A percentile compares a stretch with the other conserved stretches of the same genome.
Conservation (phyloP, 2,329 filamentous ascomycete species). For the Ophiostoma populinum region DNA sequence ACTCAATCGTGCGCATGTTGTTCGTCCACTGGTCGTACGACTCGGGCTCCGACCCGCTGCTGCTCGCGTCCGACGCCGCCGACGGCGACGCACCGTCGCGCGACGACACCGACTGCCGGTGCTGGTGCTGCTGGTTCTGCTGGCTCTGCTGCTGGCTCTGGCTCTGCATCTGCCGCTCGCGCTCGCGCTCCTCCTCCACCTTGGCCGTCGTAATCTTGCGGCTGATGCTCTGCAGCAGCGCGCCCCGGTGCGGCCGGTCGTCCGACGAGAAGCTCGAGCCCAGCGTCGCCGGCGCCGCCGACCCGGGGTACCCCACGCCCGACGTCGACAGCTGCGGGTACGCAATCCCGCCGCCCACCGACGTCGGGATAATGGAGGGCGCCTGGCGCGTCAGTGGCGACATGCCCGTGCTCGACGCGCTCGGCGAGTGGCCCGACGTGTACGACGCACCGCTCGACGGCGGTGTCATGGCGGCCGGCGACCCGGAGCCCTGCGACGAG, state of each 20-base stretch:
- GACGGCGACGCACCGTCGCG: constrained; percentile 33
- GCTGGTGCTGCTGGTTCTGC: constrained; percentile 14
- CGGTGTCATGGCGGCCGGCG: constrained; percentile 55
- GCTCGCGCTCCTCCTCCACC: neutral
- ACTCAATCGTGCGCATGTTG: constrained; percentile 48
- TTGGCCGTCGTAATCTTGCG: constrained; percentile 18
- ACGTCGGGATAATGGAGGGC: constrained; percentile 18
- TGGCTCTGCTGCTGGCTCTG: constrained; percentile 18
- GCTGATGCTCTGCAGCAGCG: constrained; percentile 45
- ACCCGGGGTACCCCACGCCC: constrained; percentile 39
- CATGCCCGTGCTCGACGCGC: constrained; percentile 51
- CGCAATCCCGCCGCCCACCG: constrained; percentile 40
- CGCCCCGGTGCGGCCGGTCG: constrained; percentile 46
- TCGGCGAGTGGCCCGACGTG: constrained; percentile 59
- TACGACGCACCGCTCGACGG: constrained; percentile 62
- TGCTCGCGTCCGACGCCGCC: constrained; percentile 34
- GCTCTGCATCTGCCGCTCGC: constrained; percentile 38
- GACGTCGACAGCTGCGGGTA: constrained; percentile 61
- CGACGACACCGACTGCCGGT: constrained; percentile 12
- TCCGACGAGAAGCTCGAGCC: constrained; percentile 48
- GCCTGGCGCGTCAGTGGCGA: constrained; percentile 47
- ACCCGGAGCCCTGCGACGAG: constrained; percentile 39
- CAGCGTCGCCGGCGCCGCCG: constrained; percentile 53
- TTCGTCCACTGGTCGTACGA: constrained; percentile 48
- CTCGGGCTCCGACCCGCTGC: constrained; percentile 34